These are phyloP conservation scores for Kwoniella europaea DNA, from an alignment of 768 basidiomycete genomes.

Conservation along the genomic window DNA sequence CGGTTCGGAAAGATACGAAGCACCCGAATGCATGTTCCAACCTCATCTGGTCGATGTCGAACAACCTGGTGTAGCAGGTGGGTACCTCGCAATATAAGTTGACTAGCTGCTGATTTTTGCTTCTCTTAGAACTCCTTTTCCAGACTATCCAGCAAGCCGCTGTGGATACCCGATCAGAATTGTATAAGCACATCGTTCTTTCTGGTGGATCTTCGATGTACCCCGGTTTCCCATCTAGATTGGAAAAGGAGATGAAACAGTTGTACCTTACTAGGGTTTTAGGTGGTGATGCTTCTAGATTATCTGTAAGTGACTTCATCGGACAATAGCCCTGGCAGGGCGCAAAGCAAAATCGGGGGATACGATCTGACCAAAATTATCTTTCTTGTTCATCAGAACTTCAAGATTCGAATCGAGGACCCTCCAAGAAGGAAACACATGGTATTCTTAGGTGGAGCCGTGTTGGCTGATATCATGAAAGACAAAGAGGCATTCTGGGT, in stretches of 20 bases:
- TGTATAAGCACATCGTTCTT: constrained; percentile 97
- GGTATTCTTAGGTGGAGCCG: constrained; percentile 99
- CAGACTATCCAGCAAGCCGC: constrained; percentile 91
- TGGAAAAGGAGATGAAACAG: constrained; percentile 99
- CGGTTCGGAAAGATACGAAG: constrained; percentile 97
- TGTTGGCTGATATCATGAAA: constrained; percentile 98
- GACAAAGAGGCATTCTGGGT: constrained; percentile 93
- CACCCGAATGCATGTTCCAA: constrained; percentile 99
- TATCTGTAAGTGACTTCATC: constrained; percentile 70
- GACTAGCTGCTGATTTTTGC: constrained; percentile 14
- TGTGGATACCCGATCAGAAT: constrained; percentile 82
- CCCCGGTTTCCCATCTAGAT: constrained; percentile 90
- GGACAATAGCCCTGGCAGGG: neutral
- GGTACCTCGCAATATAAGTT: neutral
- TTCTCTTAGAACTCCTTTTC: constrained; percentile 83
- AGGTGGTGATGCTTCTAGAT: constrained; percentile 75
- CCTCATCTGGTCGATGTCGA: constrained; percentile 96
- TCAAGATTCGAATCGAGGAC: constrained; percentile 98
- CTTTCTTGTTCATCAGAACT: constrained; percentile 76
- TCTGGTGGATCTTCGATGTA: constrained; percentile 99
- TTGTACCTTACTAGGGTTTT: constrained; percentile 92
- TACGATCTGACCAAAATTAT: neutral
- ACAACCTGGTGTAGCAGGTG: constrained; percentile 93
- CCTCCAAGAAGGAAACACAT: constrained; percentile 97
- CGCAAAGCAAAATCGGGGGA: no score